A percentile compares a stretch with the other conserved stretches of the same genome.
Evolutionary conservation across 2,329 filamentous ascomycete genomes (phyloP).

Genomic region (Ophiocordyceps camponoti-rufipedis): DNA sequence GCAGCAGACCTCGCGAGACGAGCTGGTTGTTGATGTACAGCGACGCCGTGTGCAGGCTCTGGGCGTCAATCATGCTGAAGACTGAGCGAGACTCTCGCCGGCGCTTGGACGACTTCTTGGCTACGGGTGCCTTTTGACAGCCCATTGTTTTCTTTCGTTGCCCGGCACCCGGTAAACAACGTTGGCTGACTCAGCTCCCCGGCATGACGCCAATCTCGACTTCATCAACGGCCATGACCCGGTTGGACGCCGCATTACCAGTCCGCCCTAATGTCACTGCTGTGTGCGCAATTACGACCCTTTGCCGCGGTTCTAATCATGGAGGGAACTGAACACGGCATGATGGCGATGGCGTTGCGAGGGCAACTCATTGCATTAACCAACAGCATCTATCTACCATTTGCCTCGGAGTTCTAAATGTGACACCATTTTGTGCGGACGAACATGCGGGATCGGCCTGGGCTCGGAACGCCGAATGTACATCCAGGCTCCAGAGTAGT

Average conservation of each 20-base stretch:
- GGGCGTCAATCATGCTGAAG: conserved; percentile 32
- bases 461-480: too few species aligned
- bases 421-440: too few species aligned
- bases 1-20: conserved; percentile 44
- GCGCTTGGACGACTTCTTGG: not conserved
- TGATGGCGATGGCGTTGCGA: not conserved
- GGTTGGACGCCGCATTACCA: not conserved
- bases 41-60: conserved; percentile 48
- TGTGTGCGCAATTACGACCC: too few species aligned
- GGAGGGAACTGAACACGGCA: not conserved
- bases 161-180: not conserved
- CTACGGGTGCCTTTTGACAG: not conserved
- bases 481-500: not conserved
- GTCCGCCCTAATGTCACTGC: not conserved
- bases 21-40: conserved; percentile 58
- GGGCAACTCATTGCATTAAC: not conserved
- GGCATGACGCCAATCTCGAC: not conserved
- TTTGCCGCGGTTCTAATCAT: not conserved
- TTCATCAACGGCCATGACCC: not conserved
- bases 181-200: not conserved
- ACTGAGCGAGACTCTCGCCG: not conserved
- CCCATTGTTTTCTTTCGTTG: not conserved
- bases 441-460: too few species aligned
- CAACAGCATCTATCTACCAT: not conserved
- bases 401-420: too few species aligned